Base-by-base conservation (phyloP, 208 protist genomes). In the Leishmania guyanensis region DNA sequence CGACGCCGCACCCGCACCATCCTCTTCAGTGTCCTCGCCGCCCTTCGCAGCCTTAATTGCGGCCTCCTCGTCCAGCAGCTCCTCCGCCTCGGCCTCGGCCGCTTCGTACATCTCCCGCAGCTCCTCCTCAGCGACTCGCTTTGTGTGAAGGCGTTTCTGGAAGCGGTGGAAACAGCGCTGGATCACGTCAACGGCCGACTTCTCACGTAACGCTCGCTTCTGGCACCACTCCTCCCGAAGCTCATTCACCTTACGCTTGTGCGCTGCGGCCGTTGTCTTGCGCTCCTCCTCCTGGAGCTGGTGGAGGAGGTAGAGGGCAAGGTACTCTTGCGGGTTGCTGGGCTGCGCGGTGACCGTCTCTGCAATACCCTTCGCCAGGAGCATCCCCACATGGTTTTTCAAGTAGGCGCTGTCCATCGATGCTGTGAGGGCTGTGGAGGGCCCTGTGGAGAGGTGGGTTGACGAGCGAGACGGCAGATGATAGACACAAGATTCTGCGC, bases 261-360 rank as follows among this genome's bases (percentile, higher is more conserved):
- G 83, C 3, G 73, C 58, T 17, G 84, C 84, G 36, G 85, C 85
- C 8, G 79, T 80, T 6, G 58, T 75, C 58, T 86, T 78, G 51
- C 88, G 86, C 81, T 94, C 86, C 86, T 97, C 89, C 68, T 96
- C 85, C 77, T 98, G 91, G 53, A 98, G 78, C 29, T 97, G 88
- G 78, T 97, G 93, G 56, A 97, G 87, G 8, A 97, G 92, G 78
- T 91, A 97, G 48, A 97, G 89, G 5, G 92, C 94, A 50, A 98
- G 89, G 83, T 96, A 98, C 88, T 98, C 96, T 85, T 96, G 92
- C 36, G 96, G 96, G 84, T 98, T 96, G 62, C 84, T 90, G 26
- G 96, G 94, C 84, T 94, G 92, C 14, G 94, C 96, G 9, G 94
- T 86, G 26, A 97, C 92, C 20, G 93, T 97, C 75, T 97, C 93